These are phyloP conservation scores for Agrocybe pediades DNA, from an alignment of 768 basidiomycete species.

Conservation along the genomic window DNA sequence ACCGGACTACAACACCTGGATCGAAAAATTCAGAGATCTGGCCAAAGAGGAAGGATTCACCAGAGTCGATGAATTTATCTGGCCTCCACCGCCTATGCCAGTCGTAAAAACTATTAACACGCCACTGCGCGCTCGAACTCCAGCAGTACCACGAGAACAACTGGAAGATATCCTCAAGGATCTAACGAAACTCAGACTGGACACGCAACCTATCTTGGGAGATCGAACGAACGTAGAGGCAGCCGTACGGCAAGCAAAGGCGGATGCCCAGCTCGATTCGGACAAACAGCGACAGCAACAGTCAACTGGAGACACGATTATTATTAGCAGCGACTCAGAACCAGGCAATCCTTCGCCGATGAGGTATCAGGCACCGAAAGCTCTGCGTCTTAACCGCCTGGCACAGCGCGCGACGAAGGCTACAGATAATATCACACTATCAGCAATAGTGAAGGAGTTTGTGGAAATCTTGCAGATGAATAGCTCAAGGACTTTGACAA, in stretches of 20 bases:
- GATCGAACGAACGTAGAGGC: conserved; percentile 51
- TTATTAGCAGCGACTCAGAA: conserved; percentile 48
- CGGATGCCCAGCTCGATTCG: conserved; percentile 29
- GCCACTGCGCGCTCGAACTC: conserved; percentile 36
- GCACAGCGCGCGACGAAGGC: conserved; percentile 43
- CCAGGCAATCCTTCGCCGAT: conserved; percentile 25
- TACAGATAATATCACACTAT: conserved; percentile 56
- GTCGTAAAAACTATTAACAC: conserved; percentile 35
- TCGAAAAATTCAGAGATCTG: conserved; percentile 63
- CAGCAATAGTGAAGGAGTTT: conserved; percentile 60
- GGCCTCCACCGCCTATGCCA: conserved; percentile 60
- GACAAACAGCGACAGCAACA: conserved; percentile 1
- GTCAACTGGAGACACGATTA: conserved; percentile 36
- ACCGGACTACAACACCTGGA: conserved; percentile 71
- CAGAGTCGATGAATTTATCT: conserved; percentile 62
- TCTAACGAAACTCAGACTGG: conserved; percentile 60
- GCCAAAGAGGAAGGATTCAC: conserved; percentile 60
- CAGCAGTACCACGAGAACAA: conserved; percentile 38
- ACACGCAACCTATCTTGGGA: conserved; percentile 49
- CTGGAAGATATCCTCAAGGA: conserved; percentile 60
- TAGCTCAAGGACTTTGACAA: conserved; percentile 65
- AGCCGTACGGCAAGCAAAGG: conserved; percentile 34
- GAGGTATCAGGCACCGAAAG: conserved; percentile 44
- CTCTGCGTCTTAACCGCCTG: conserved; percentile 51
- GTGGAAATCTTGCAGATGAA: conserved; percentile 62